Percentiles rank a stretch among this genome's conserved stretches.
These are phyloP conservation scores for Apocynum venetum DNA, from an alignment of 257 asterid genomes.

Conservation along the genomic window DNA sequence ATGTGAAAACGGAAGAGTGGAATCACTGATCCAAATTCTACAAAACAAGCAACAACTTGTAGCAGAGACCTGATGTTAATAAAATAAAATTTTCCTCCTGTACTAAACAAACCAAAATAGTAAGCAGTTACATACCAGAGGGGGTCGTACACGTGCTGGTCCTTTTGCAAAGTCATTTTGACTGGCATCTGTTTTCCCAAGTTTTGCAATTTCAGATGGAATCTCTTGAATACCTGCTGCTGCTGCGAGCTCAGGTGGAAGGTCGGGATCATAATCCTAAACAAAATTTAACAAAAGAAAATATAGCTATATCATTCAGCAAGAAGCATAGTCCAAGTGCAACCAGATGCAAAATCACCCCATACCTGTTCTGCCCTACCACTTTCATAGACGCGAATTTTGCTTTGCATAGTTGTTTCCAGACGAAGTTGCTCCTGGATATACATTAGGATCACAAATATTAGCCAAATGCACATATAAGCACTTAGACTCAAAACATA, in stretches of 20 bases:
- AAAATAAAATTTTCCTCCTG: background rate
- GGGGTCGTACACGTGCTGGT: constrained; percentile 48
- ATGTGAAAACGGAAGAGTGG: background rate
- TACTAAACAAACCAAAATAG: background rate
- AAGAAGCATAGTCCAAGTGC: background rate
- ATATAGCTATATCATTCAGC: constrained; percentile 10
- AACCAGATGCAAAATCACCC: constrained; percentile 16
- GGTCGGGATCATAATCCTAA: constrained; percentile 96
- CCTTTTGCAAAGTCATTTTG: constrained; percentile 52
- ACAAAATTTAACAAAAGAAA: constrained; percentile 19
- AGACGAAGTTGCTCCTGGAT: constrained; percentile 89
- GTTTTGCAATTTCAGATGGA: constrained; percentile 50
- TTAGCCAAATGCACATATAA: constrained; percentile 21
- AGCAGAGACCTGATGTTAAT: background rate
- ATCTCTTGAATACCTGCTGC: constrained; percentile 70
- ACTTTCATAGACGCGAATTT: constrained; percentile 92
- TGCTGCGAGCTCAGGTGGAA: constrained; percentile 99
- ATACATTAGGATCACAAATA: constrained; percentile 19
- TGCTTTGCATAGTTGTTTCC: constrained; percentile 92
- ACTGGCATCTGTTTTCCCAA: constrained; percentile 53
- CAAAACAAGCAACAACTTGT: background rate
- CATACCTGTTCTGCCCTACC: constrained; percentile 92
- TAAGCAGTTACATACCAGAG: constrained; percentile 42
- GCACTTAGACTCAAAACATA: background rate
- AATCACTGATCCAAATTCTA: background rate